Percentiles rank a stretch among this genome's conserved stretches.
Conservation (phyloP, 176 grass and related monocot species). For the Guadua angustifolia region DNA sequence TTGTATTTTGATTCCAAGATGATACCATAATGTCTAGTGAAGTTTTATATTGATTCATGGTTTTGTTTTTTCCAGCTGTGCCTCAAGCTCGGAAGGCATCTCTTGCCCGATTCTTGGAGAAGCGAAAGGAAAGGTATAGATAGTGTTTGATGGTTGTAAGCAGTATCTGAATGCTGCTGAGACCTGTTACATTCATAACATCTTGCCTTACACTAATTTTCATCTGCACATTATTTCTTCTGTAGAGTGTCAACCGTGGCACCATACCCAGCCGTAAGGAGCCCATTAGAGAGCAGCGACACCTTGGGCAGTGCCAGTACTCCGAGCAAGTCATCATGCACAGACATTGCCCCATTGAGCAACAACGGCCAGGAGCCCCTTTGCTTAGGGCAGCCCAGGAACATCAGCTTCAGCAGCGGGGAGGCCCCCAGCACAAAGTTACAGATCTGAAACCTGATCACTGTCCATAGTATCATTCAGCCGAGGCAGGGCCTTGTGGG, state of each 20-base stretch:
- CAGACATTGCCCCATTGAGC: conserved; percentile 39
- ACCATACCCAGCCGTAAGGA: conserved; percentile 64
- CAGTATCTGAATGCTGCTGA: background rate
- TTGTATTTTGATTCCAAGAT: background rate
- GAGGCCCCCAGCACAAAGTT: conserved; percentile 46
- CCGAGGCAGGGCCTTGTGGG: background rate
- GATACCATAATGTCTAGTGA: background rate
- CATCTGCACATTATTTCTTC: background rate
- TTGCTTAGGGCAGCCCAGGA: conserved; percentile 47
- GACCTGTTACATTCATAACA: background rate
- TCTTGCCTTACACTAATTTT: background rate
- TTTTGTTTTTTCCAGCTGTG: conserved; percentile 63
- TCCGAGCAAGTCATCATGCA: conserved; percentile 48
- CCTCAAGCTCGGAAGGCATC: conserved; percentile 94
- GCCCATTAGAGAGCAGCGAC: conserved; percentile 49
- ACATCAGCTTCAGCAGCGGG: conserved; percentile 47
- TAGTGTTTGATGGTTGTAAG: background rate
- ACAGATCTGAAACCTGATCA: conserved; percentile 45
- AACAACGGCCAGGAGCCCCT: conserved; percentile 44
- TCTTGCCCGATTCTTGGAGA: conserved; percentile 85
- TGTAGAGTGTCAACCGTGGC: conserved; percentile 55
- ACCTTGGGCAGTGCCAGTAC: conserved; percentile 42
- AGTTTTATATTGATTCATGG: background rate
- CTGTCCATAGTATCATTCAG: conserved; percentile 2
- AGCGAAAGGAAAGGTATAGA: conserved; percentile 80